Base-by-base conservation (phyloP, 768 basidiomycete species). In the Candolleomyces efflorescens region DNA sequence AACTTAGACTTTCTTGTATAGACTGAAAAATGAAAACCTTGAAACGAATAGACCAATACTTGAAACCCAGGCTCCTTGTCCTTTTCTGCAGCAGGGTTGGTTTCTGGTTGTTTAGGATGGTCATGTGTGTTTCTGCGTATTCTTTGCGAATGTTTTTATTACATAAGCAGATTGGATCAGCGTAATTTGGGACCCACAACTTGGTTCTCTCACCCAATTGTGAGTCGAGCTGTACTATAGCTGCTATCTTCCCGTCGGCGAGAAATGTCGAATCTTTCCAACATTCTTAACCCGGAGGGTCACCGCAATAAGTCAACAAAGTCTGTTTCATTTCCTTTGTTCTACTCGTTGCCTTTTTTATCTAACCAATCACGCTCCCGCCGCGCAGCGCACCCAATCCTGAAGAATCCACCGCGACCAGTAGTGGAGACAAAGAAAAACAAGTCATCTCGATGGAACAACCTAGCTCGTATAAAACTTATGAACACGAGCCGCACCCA, bases 401-500 rank as follows among this genome's bases (percentile, higher is more conserved):
- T 37, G 51, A 53, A n/a, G 51, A n/a, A 18, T 20, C 32, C 18
- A 20, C 36, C 32, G 51, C 32, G 54, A 63, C 24, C 49, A 59
- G 67, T 55, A 59, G 63, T 52, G 55, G 56, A 54, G 58, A 62
- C 53, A 66, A 62, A 53, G 64, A 69, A 48, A 26, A 18, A 55
- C 51, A 54, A 17, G 53, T 27, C 52, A 51, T 53, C 60, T 68
- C 65, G 62, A 63, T 60, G 58, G 63, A 52, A 43, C 67, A 62
- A 59, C 64, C 61, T 64, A 60, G 60, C 63, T 64, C 67, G 59
- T 65, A 67, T 60, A 65, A 62, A 11, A 48, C 57, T 64, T 60
- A 71, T 41, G 77, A 78, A 55, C 87, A 89, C 68, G 77, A 77
- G 61, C 69, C 79, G n/a, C 90, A 92, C 66, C 83, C 82, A 20